phyloP scores from a whole-genome alignment of 2,329 filamentous ascomycete genomes.

The Epichloe bromicola region DNA sequence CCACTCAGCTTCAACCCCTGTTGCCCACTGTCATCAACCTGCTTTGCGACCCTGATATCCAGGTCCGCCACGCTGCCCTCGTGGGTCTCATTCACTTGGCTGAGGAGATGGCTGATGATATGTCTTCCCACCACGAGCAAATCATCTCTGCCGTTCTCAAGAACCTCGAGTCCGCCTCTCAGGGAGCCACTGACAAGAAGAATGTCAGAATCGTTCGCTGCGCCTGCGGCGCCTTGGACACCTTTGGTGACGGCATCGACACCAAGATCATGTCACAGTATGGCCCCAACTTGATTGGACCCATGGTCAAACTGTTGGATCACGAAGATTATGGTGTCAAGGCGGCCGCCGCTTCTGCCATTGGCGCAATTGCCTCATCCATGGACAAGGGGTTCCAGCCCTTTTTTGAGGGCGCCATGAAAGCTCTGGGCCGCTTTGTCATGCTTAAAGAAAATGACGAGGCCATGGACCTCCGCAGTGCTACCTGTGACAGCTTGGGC shows the following conservation, averaged over 20 bases:
- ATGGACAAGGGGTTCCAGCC: slow-evolving; percentile 73
- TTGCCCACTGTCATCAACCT: slow-evolving; percentile 75
- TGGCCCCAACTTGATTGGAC: slow-evolving; percentile 67
- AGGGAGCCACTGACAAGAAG: slow-evolving; percentile 56
- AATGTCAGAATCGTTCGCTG: slow-evolving; percentile 79
- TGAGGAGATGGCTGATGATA: slow-evolving; percentile 84
- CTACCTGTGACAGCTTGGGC: slow-evolving; percentile 84
- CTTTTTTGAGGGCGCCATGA: slow-evolving; percentile 92
- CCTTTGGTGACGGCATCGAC: slow-evolving; percentile 81
- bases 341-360: slow-evolving; percentile 73
- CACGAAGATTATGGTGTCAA: slow-evolving; percentile 85
- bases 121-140: slow-evolving; percentile 70
- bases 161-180: slow-evolving; percentile 73
- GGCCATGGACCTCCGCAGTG: slow-evolving; percentile 77
- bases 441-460: slow-evolving; percentile 80
- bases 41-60: slow-evolving; percentile 69
- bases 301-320: slow-evolving; percentile 71
- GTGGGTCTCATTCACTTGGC: slow-evolving; percentile 81
- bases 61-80: slow-evolving; percentile 76
- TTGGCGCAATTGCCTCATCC: slow-evolving; percentile 81
- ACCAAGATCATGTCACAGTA: slow-evolving; percentile 64
- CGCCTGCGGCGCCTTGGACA: slow-evolving; percentile 81
- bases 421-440: slow-evolving; percentile 72
- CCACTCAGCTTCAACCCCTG: slow-evolving; percentile 76
- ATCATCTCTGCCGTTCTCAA: slow-evolving; percentile 76